A percentile compares a stretch with the other conserved stretches of the same genome.
Evolutionary conservation across 441 rosid genomes (phyloP).

Genomic region (Croton setiger): DNA sequence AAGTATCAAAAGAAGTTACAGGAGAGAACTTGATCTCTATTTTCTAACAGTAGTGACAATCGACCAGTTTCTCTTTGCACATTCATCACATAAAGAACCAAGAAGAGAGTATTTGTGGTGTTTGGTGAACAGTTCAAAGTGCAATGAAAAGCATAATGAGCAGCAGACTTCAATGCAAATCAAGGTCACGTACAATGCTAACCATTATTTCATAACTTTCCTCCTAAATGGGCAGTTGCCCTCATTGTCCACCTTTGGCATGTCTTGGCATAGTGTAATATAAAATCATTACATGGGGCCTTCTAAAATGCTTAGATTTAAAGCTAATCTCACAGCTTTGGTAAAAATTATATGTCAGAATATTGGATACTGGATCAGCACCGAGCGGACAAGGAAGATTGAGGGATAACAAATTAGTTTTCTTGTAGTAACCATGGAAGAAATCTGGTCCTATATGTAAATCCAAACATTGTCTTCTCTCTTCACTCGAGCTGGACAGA

Average conservation of each 20-base stretch:
- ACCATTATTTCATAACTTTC: not conserved
- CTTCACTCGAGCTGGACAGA: not conserved
- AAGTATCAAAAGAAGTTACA: slow-evolving; percentile 18
- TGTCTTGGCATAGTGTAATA: not conserved
- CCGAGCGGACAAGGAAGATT: not conserved
- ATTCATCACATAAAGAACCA: not conserved
- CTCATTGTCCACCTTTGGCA: not conserved
- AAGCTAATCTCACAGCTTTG: not conserved
- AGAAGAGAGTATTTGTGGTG: not conserved
- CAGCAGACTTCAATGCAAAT: not conserved
- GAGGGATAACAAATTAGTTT: not conserved
- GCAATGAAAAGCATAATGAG: not conserved
- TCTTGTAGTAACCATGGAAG: not conserved
- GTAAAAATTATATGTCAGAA: not conserved
- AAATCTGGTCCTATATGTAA: not conserved
- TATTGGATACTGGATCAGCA: not conserved
- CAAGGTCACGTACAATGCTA: not conserved
- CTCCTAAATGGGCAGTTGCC: not conserved
- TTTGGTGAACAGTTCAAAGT: not conserved
- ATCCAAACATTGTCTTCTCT: not conserved
- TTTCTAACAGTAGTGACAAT: not conserved
- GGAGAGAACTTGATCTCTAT: not conserved
- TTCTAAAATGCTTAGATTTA: not conserved
- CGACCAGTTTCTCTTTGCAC: not conserved
- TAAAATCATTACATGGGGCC: too few relatives aligned